Base-by-base conservation (phyloP, 225 moss, liverwort and hornwort species). In the Antitrichia curtipendula region DNA sequence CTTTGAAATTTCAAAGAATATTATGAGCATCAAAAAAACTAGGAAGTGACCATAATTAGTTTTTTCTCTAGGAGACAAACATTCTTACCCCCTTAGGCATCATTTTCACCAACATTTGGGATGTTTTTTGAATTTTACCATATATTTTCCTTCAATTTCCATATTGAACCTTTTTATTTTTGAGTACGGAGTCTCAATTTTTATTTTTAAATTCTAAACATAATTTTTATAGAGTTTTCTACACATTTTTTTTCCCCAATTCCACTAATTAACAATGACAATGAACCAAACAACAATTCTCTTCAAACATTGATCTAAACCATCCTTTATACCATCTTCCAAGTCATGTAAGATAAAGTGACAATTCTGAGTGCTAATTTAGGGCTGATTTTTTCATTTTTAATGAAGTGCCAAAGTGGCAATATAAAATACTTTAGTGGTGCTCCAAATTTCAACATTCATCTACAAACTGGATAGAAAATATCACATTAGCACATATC, bases 221-320 rank as follows among this genome's bases (percentile, higher is more conserved):
- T n/a, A n/a, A n/a, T n/a, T n/a, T n/a, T n/a, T 38, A 19, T 13
- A 23, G n/a, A 69, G n/a, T 24, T 69, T 38, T 38, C 0, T 2
- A 23, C 4, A 2, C 0, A 2, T 13, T 24, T 68, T 40, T 12
- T 40, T n/a, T n/a, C n/a, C 6, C 65, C 6, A 40, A 40, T 40
- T 24, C 23, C 1, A 8, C 13, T 3, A 1, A 8, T 24, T 69
- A 40, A 14, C 40, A 68, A 40, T 69, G 40, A 40, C n/a, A n/a
- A n/a, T n/a, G n/a, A n/a, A 40, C 4, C 2, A 24, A 40, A 0
- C 1, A 0, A 0, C 0, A 1, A 1, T 40, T 23, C 13, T 38
- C 68, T 4, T 3, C 3, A 1, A 64, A 32, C 63, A 17, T 34
- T 64, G 10, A 32, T 32, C 8, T 17, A 62, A 16, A 62, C 62